Evolutionary conservation across 352 stramenopile genomes (phyloP), one percentile per base, ranked within the genome.

Genomic region (Discostella stelligera): DNA sequence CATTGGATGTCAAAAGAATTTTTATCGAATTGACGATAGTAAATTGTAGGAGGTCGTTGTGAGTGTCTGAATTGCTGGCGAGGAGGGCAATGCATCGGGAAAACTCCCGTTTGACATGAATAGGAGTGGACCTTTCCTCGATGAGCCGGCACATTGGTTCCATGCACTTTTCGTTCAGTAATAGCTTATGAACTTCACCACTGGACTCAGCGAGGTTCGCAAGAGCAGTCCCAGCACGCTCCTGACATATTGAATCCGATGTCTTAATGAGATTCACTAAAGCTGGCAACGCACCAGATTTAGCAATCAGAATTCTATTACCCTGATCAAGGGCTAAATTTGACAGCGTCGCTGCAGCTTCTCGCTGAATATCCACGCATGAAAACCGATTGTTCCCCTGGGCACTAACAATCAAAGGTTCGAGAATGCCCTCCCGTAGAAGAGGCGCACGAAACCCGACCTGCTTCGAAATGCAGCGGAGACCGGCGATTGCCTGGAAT

Each of bases 161-260:
- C n/a, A 98, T 81, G 59, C 69, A 86, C 9, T 89, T 90, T 61
- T 98, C 95, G 65, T 97, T 94, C 0, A 98, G 84, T 88, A 98
- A 96, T 52, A 96, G 96, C 65, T 95, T 95, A 80, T 98, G 96
- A 13, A 96, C 97, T 72, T 97, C 89, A 16, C 95, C 95, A 52
- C 97, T 95, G 89, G 98, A 98, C 71, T 98, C 96, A 4, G 96
- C 96, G 44, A 98, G 89, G 80, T 98, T 98, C 0, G 94, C 95
- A 0, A 98, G 82, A 30, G 96, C 93, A n/a, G 90, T 96, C 3
- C 96, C 90, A 0, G 95, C 94, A 53, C 98, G 95, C n/a, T 94
- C 89, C 74, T 98, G 94, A n/a, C 95, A 92, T 49, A 97, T 93
- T 8, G 89, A 71, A 71, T 98, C 96, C 48, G 89, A 83, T 37